Percentiles rank a stretch among this genome's conserved stretches.
Evolutionary conservation across 2,329 filamentous ascomycete species (phyloP).

Genomic region (Cladorrhinum sp.): DNA sequence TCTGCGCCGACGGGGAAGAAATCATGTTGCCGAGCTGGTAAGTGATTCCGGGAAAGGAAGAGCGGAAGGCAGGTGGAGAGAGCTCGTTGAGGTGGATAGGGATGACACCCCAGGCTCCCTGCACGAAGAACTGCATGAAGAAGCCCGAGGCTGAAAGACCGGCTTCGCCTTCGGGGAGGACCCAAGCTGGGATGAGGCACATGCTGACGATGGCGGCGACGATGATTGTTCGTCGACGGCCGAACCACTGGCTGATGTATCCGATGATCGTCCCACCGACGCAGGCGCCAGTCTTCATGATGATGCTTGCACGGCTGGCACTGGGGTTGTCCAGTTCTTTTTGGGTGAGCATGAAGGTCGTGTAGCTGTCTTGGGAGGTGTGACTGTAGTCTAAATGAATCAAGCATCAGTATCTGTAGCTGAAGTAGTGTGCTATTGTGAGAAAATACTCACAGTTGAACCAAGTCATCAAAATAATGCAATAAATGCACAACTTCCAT

Average conservation of each 20-base stretch:
- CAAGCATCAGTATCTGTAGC: conserved; percentile 30
- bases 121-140: conserved; percentile 67
- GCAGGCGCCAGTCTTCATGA: conserved; percentile 77
- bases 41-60: conserved; percentile 66
- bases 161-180: conserved; percentile 58
- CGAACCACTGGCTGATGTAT: conserved; percentile 72
- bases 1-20: conserved; percentile 69
- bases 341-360: conserved; percentile 72
- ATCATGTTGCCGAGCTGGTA: conserved; percentile 77
- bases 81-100: conserved; percentile 74
- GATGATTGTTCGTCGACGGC: conserved; percentile 68
- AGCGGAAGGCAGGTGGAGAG: conserved; percentile 66
- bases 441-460: conserved; percentile 31
- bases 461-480: conserved; percentile 75
- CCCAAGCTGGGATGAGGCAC: conserved; percentile 66
- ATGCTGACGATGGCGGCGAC: conserved; percentile 58
- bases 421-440: conserved; percentile 27
- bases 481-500: conserved; percentile 77
- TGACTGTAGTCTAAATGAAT: conserved; percentile 68
- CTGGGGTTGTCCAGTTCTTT: conserved; percentile 64
- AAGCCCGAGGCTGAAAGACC: conserved; percentile 63
- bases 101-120: conserved; percentile 65
- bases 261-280: conserved; percentile 71
- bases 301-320: conserved; percentile 71
- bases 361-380: conserved; percentile 77